Evolutionary conservation across 148 eudicot genomes (phyloP).

Genomic region (Rhododendron williamsianum): DNA sequence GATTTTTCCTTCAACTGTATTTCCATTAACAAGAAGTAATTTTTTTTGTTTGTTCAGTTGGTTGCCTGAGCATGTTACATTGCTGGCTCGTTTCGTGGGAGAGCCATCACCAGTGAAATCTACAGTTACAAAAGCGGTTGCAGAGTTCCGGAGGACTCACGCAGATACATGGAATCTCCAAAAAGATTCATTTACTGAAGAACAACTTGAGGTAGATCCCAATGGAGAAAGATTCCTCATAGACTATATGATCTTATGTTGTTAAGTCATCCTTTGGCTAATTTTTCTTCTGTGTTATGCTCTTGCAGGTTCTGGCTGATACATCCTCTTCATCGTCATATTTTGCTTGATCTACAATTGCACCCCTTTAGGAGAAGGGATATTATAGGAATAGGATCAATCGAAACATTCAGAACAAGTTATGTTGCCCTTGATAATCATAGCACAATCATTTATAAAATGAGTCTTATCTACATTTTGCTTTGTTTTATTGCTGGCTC

Average conservation of each 20-base stretch:
- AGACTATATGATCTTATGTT: background rate
- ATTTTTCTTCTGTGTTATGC: background rate
- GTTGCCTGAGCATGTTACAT: constrained; percentile 84
- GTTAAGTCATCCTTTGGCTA: background rate
- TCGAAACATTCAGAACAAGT: background rate
- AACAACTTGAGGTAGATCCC: constrained; percentile 83
- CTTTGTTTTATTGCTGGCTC: constrained; percentile 16
- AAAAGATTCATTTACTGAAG: constrained; percentile 87
- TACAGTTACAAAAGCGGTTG: constrained; percentile 93
- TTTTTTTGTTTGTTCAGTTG: constrained; percentile 47
- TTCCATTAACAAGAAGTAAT: background rate
- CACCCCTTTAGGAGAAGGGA: constrained; percentile 8
- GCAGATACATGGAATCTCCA: constrained; percentile 96
- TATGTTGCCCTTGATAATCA: background rate
- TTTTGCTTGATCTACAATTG: constrained; percentile 53
- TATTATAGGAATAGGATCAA: constrained; percentile 11
- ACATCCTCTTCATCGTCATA: constrained; percentile 93
- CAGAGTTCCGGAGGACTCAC: constrained; percentile 96
- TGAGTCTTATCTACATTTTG: constrained; percentile 25
- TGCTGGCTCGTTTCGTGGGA: constrained; percentile 68
- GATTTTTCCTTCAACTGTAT: background rate
- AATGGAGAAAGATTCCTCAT: background rate
- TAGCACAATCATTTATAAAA: constrained; percentile 9
- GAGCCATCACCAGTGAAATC: constrained; percentile 89
- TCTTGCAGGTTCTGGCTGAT: constrained; percentile 89